phyloP scores from a whole-genome alignment of 164 flowering plant species.

The Dillenia suffruticosa region DNA sequence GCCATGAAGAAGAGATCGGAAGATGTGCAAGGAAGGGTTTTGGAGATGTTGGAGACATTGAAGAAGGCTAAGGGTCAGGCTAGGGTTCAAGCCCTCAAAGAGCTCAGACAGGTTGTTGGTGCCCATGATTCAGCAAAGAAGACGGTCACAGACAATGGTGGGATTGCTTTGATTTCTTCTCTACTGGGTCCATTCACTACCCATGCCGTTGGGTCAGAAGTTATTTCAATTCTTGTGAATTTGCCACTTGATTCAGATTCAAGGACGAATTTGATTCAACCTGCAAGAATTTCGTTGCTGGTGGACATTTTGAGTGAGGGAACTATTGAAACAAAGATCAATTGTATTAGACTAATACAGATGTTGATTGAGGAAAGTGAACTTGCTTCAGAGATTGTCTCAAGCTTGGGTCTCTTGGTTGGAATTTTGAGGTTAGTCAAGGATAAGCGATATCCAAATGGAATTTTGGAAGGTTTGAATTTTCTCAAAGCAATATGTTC shows the following conservation, averaged over 20 bases:
- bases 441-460: conserved; percentile 59
- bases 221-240: conserved; percentile 64
- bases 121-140: conserved; percentile 59
- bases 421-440: conserved; percentile 82
- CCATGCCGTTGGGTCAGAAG: conserved; percentile 85
- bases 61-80: conserved; percentile 81
- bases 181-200: conserved; percentile 83
- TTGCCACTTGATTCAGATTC: conserved; percentile 65
- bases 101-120: conserved; percentile 50
- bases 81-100: conserved; percentile 74
- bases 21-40: conserved; percentile 74
- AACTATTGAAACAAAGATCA: conserved; percentile 72
- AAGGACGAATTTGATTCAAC: conserved; percentile 60
- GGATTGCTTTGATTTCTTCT: conserved; percentile 52
- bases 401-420: conserved; percentile 71
- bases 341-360: conserved; percentile 59
- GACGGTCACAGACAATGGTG: conserved; percentile 61
- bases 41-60: conserved; percentile 62
- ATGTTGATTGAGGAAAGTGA: conserved; percentile 62
- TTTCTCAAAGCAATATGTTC: conserved; percentile 53
- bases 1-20: conserved; percentile 73
- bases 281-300: conserved; percentile 69
- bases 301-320: conserved; percentile 91
- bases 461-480: conserved; percentile 58
- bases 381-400: conserved; percentile 50